Evolutionary conservation across 169 alveolate genomes (phyloP).

Genomic region (Perkinsus chesapeaki): DNA sequence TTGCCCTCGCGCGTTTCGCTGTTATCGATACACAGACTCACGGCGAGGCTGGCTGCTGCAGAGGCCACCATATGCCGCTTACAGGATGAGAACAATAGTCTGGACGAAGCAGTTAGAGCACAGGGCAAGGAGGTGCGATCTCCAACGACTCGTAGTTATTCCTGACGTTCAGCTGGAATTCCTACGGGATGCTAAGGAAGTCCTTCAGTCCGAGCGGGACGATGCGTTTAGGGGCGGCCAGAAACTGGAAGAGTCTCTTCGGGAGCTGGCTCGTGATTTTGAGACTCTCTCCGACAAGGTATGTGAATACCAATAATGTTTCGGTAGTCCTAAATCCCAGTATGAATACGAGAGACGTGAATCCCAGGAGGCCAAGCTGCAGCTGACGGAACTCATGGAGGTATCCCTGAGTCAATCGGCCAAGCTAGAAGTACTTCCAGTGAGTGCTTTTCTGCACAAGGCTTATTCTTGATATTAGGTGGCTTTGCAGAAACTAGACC

Average conservation of each 20-base stretch:
- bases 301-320: background rate
- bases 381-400: background rate
- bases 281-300: background rate
- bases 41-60: background rate
- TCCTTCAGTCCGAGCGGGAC: background rate
- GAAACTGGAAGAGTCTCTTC: background rate
- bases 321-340: background rate
- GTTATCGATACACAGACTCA: background rate
- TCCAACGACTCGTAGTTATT: background rate
- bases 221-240: background rate
- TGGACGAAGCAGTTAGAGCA: background rate
- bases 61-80: background rate
- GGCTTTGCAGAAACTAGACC: no score
- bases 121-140: background rate
- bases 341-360: background rate
- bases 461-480: no score
- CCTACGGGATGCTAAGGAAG: background rate
- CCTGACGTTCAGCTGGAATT: background rate
- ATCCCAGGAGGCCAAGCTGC: background rate
- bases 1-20: background rate
- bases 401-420: background rate
- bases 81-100: background rate
- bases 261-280: background rate
- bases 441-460: no score
- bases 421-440: background rate